These are phyloP conservation scores for Solanum habrochaites DNA, from an alignment of 257 asterid genomes.

Conservation along the genomic window DNA sequence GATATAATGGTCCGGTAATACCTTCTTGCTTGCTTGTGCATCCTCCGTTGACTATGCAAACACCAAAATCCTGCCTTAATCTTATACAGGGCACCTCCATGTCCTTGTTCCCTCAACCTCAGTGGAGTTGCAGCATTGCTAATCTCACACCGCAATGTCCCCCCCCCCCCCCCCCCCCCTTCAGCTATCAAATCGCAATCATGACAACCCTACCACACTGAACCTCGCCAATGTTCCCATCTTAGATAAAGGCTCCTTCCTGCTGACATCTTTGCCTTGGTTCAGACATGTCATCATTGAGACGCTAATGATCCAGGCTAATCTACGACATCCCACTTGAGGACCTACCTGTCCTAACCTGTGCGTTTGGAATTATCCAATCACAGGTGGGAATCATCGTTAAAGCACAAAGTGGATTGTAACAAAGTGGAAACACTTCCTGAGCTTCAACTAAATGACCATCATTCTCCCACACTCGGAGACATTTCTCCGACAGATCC, in stretches of 20 bases:
- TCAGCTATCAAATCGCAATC: constrained; percentile 46
- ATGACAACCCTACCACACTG: constrained; percentile 29
- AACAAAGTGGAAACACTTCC: not conserved
- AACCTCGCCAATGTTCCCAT: constrained; percentile 15
- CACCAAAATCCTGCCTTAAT: not conserved
- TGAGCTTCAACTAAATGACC: constrained; percentile 9
- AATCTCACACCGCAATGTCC: not conserved
- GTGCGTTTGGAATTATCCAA: constrained; percentile 31
- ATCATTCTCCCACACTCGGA: not conserved
- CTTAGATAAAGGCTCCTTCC: constrained; percentile 16
- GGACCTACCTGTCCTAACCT: constrained; percentile 34
- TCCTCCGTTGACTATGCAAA: not conserved
- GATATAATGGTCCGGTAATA: not conserved
- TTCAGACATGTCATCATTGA: constrained; percentile 32
- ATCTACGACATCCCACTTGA: constrained; percentile 23
- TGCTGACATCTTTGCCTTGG: constrained; percentile 23
- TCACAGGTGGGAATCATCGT: not conserved
- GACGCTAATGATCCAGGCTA: constrained; percentile 37
- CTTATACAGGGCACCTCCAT: not conserved
- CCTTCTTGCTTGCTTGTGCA: not conserved
- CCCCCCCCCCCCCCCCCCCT: too few relatives aligned
- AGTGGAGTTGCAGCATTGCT: not conserved
- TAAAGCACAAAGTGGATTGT: constrained; percentile 18
- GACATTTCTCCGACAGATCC: constrained; percentile 11
- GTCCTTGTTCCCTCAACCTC: not conserved